phyloP scores from a whole-genome alignment of 2,329 filamentous ascomycete species.

The Alternaria metachromatica region DNA sequence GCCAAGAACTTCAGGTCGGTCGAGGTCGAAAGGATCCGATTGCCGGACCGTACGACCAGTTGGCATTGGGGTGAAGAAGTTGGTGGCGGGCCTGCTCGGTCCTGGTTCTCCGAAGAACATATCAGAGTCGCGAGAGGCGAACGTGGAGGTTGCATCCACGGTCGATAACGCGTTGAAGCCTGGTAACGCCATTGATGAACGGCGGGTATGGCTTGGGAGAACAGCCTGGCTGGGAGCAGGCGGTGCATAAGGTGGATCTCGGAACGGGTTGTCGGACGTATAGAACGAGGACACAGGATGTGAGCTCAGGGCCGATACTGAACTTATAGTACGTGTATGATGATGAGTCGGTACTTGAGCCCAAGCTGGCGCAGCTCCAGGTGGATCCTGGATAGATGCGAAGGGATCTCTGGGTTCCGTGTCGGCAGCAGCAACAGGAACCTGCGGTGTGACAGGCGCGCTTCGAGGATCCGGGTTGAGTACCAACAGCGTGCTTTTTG shows the following conservation, averaged over 20 bases:
- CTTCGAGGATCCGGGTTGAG: constrained; percentile 35
- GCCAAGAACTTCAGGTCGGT: constrained; percentile 48
- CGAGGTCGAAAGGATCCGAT: constrained; percentile 51
- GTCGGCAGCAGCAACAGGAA: constrained; percentile 31
- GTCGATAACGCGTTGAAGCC: constrained; percentile 5
- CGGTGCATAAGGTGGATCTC: constrained; percentile 32
- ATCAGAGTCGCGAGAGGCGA: constrained; percentile 34
- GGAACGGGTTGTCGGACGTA: constrained; percentile 30
- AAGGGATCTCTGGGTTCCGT: constrained; percentile 37
- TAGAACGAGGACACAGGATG: constrained; percentile 41
- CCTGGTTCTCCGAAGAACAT: constrained; percentile 45
- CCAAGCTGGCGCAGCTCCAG: constrained; percentile 36
- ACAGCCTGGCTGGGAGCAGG: constrained; percentile 34
- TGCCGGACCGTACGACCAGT: constrained; percentile 41
- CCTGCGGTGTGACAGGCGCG: constrained; percentile 32
- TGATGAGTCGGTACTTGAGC: constrained; percentile 20
- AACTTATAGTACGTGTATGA: constrained; percentile 40
- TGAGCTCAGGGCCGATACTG: constrained; percentile 38
- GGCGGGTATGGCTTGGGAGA: constrained; percentile 26
- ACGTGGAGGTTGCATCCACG: constrained; percentile 33
- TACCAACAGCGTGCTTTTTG: constrained; percentile 26
- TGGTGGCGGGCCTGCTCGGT: constrained; percentile 40
- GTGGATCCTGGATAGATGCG: constrained; percentile 36
- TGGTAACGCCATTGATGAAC: constrained; percentile 33
- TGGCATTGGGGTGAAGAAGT: constrained; percentile 29